phyloP scores from a whole-genome alignment of 2,329 filamentous ascomycete species.

The Ophiosphaerella herpotricha region DNA sequence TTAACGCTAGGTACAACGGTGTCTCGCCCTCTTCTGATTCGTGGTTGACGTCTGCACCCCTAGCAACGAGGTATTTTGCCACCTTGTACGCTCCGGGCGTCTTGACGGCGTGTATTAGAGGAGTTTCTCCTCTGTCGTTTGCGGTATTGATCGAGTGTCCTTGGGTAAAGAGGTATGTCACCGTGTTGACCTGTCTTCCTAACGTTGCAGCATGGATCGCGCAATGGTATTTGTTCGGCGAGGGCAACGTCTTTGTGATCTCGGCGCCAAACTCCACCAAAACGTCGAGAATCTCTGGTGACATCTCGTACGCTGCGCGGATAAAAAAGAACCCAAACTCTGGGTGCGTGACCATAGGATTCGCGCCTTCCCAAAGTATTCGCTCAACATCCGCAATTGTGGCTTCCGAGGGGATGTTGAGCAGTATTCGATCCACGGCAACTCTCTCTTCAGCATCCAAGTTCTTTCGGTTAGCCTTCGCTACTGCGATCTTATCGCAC shows the following conservation, averaged over 20 bases:
- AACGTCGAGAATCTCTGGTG: slow-evolving; percentile 24
- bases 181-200: slow-evolving; percentile 29
- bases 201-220: slow-evolving; percentile 36
- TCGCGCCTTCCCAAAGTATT: slow-evolving; percentile 37
- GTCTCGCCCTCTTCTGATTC: slow-evolving; percentile 25
- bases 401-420: slow-evolving; percentile 29
- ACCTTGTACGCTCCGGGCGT: slow-evolving; percentile 31
- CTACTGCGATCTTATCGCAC: slow-evolving; percentile 35
- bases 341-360: slow-evolving; percentile 33
- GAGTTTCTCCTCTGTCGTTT: slow-evolving; percentile 36
- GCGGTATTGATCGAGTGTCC: slow-evolving; percentile 33
- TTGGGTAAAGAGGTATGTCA: slow-evolving; percentile 31
- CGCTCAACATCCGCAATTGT: slow-evolving; percentile 32
- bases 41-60: slow-evolving; percentile 38
- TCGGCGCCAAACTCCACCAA: slow-evolving; percentile 40
- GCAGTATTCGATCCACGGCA: slow-evolving; percentile 35
- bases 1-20: slow-evolving; percentile 30
- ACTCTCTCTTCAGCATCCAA: slow-evolving; percentile 28
- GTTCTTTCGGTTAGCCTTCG: slow-evolving; percentile 31
- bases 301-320: slow-evolving; percentile 34
- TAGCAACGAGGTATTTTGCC: slow-evolving; percentile 34
- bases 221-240: slow-evolving; percentile 23
- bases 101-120: slow-evolving; percentile 36
- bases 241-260: slow-evolving; percentile 19
- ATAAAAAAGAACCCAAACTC: slow-evolving; percentile 38